Conservation (phyloP, 1,139 yeast species). For the Suhomyces guaymorum region DNA sequence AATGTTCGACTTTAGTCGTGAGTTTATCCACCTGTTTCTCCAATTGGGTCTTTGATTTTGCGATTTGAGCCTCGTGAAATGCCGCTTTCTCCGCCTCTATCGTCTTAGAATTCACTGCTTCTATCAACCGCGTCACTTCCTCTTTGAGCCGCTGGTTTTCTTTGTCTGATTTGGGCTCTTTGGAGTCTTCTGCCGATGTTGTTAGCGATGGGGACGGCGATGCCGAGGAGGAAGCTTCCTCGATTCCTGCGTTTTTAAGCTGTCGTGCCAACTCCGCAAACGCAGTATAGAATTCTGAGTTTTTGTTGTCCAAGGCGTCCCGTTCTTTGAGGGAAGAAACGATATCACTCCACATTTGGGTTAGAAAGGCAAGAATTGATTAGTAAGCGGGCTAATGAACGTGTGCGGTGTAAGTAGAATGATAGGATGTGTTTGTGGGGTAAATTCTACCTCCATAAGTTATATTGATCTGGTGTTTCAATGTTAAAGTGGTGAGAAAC, state of each 20-base stretch:
- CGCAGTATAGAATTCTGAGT: conserved; percentile 35
- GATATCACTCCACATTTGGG: conserved; percentile 23
- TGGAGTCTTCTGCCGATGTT: conserved; percentile 8
- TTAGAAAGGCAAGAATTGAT: too few relatives aligned
- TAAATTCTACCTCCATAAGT: too few relatives aligned
- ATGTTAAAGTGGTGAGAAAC: too few relatives aligned
- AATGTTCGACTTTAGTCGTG: conserved; percentile 31
- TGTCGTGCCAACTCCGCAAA: conserved; percentile 30
- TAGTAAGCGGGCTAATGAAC: too few relatives aligned
- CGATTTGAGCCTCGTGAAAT: conserved; percentile 14
- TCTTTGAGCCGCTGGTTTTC: conserved; percentile 11
- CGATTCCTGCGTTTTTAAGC: conserved; percentile 10
- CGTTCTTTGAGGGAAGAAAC: conserved; percentile 28
- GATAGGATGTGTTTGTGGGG: too few relatives aligned
- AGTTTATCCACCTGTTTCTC: conserved; percentile 27
- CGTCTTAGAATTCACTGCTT: conserved; percentile 28
- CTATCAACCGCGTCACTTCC: conserved; percentile 22
- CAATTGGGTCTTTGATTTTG: conserved; percentile 19
- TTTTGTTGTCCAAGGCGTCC: conserved; percentile 37
- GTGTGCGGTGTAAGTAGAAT: too few relatives aligned
- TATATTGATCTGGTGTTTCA: too few relatives aligned
- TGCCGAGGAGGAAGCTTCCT: conserved; percentile 14
- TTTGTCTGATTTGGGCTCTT: conserved; percentile 5
- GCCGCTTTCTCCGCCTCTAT: conserved; percentile 27
- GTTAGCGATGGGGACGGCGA: conserved; percentile 21